These are phyloP conservation scores for Arctium lappa DNA, from an alignment of 129 eudicot species.

Conservation along the genomic window DNA sequence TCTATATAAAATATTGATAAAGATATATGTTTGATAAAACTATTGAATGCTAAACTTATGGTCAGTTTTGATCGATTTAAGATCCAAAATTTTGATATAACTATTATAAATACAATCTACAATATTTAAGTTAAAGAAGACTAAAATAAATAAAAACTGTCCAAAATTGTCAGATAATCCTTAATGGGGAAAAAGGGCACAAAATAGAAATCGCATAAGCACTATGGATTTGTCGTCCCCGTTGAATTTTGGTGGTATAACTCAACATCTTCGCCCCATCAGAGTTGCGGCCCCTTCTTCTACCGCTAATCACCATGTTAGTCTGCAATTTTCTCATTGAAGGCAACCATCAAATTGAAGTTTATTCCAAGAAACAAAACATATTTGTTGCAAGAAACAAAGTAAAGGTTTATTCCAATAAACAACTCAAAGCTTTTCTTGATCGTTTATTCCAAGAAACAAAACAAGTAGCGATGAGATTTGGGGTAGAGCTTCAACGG, in stretches of 20 bases:
- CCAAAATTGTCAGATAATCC: too few relatives aligned
- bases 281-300: constrained; percentile 25
- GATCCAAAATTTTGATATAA: too few relatives aligned
- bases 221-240: constrained; percentile 29
- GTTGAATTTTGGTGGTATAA: constrained; percentile 1
- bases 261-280: constrained; percentile 33
- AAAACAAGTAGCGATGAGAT: not conserved
- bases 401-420: not conserved
- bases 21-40: too few relatives aligned
- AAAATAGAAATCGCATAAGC: not conserved
- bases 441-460: not conserved
- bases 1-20: too few relatives aligned
- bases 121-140: too few relatives aligned
- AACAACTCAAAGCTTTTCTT: not conserved
- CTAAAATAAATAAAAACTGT: too few relatives aligned
- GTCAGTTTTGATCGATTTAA: too few relatives aligned
- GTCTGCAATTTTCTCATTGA: not conserved
- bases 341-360: not conserved
- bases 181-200: not conserved
- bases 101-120: too few relatives aligned
- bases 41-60: not conserved
- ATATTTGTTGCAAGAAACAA: not conserved
- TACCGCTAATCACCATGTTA: not conserved
- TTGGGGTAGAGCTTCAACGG: not conserved
- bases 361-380: not conserved